Conservation (phyloP, 129 eudicot species). For the Sambucus nigra region DNA sequence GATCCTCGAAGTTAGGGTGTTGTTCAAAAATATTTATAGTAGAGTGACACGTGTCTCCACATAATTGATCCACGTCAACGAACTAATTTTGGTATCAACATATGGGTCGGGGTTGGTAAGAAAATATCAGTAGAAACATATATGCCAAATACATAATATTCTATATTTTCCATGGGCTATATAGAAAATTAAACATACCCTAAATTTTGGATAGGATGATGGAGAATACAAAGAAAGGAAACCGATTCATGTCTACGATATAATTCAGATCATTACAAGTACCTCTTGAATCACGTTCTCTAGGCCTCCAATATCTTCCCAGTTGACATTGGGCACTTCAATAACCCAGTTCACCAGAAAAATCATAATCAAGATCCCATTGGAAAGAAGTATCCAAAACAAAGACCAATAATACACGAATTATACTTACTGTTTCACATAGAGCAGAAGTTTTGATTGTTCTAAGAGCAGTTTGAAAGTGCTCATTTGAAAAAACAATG, state of each 20-base stretch:
- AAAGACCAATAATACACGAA: neutral
- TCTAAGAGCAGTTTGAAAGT: constrained; percentile 57
- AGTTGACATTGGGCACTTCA: constrained; percentile 65
- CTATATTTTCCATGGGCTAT: too few species aligned
- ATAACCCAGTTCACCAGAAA: constrained; percentile 28
- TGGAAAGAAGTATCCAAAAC: neutral
- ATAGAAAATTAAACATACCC: too few species aligned
- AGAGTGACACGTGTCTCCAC: too few species aligned
- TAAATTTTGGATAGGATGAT: too few species aligned
- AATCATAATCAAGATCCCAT: neutral
- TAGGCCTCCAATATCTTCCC: constrained; percentile 75
- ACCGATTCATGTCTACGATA: neutral
- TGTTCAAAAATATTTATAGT: too few species aligned
- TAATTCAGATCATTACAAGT: neutral
- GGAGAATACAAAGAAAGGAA: neutral
- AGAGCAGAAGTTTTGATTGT: constrained; percentile 67
- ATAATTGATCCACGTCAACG: too few species aligned
- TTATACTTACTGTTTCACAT: constrained; percentile 39
- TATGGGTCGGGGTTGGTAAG: too few species aligned
- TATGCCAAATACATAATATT: too few species aligned
- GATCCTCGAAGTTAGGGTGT: too few species aligned
- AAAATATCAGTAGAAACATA: too few species aligned
- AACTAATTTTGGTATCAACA: too few species aligned
- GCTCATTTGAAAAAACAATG: constrained; percentile 59
- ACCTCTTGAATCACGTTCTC: constrained; percentile 93